phyloP scores from a whole-genome alignment of 1,139 yeast species.

The Suhomyces terraborum region DNA sequence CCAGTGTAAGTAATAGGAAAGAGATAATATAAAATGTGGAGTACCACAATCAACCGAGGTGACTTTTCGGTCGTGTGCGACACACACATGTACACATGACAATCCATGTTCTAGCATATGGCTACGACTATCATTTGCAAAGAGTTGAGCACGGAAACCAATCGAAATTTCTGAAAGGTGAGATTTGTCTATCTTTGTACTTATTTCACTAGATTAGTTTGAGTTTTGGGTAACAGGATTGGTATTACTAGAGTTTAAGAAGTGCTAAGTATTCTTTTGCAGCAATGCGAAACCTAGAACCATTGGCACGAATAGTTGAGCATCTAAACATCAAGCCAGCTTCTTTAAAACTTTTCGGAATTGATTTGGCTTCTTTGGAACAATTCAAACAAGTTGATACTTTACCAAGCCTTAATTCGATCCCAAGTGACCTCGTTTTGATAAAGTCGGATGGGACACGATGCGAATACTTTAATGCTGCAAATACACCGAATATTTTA shows the following conservation, averaged over 20 bases:
- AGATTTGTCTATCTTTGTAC: too few species aligned
- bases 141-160: too few species aligned
- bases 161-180: too few species aligned
- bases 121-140: too few species aligned
- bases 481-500: background rate
- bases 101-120: too few species aligned
- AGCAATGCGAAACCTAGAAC: conserved; percentile 24
- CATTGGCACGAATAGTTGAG: conserved; percentile 24
- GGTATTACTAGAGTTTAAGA: too few species aligned
- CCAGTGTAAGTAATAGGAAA: conserved; percentile 30
- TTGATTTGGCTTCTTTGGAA: conserved; percentile 14
- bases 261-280: conserved; percentile 8
- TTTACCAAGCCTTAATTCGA: conserved; percentile 1
- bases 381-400: conserved; percentile 12
- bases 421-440: conserved; percentile 13
- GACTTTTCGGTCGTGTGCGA: conserved; percentile 9
- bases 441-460: background rate
- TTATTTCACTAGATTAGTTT: too few species aligned
- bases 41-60: conserved; percentile 7
- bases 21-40: conserved; percentile 51
- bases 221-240: too few species aligned
- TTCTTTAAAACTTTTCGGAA: conserved; percentile 24
- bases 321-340: conserved; percentile 22
- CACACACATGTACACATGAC: too few species aligned
- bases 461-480: background rate